Evolutionary conservation across 306 rosid species (phyloP).

Genomic region (Alnus rubra): DNA sequence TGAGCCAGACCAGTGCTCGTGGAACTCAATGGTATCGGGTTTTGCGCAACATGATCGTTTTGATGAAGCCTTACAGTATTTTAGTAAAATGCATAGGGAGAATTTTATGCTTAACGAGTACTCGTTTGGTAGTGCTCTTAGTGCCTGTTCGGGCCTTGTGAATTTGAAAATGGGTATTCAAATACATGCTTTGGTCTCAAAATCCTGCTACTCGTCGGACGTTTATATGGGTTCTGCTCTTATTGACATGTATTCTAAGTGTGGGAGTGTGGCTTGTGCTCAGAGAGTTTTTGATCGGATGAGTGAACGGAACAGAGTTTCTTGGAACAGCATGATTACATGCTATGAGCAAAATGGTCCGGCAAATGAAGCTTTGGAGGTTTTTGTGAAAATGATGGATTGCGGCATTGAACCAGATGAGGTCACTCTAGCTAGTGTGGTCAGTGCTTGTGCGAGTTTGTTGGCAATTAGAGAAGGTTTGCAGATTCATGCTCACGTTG

Average conservation of each 20-base stretch:
- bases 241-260: slow-evolving; percentile 57
- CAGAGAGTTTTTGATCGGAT: slow-evolving; percentile 53
- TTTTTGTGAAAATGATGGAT: slow-evolving; percentile 53
- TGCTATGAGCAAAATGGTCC: slow-evolving; percentile 69
- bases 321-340: slow-evolving; percentile 68
- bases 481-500: slow-evolving; percentile 50
- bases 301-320: slow-evolving; percentile 49
- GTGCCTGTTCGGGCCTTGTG: slow-evolving; percentile 53
- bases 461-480: slow-evolving; percentile 51
- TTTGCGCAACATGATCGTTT: slow-evolving; percentile 41
- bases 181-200: slow-evolving; percentile 49
- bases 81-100: slow-evolving; percentile 44
- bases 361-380: slow-evolving; percentile 43
- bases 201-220: slow-evolving; percentile 32
- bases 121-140: slow-evolving; percentile 54
- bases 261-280: slow-evolving; percentile 48
- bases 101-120: slow-evolving; percentile 48
- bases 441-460: slow-evolving; percentile 58
- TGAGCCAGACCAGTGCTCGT: slow-evolving; percentile 55
- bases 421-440: slow-evolving; percentile 61
- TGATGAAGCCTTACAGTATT: slow-evolving; percentile 44
- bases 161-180: slow-evolving; percentile 50
- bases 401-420: slow-evolving; percentile 51
- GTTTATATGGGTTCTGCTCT: slow-evolving; percentile 60
- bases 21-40: slow-evolving; percentile 56